phyloP scores from a whole-genome alignment of 495 filamentous ascomycete species.

The Xylaria cubensis region DNA sequence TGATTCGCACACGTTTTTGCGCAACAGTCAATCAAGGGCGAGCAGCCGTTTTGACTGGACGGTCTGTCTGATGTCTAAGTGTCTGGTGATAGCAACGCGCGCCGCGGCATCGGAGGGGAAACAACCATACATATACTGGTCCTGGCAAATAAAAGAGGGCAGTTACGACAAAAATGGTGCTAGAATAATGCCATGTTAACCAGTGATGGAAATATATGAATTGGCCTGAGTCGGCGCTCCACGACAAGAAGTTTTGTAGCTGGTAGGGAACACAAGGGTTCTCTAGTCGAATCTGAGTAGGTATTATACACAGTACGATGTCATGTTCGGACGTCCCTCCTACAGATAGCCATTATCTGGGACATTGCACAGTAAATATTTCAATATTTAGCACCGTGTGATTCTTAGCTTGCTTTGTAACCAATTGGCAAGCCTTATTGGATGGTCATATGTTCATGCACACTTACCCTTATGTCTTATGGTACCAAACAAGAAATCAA shows the following conservation, averaged over 20 bases:
- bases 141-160: not conserved
- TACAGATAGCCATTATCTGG: not conserved
- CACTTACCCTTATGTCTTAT: not conserved
- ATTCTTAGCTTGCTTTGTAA: not conserved
- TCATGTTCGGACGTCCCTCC: not conserved
- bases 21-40: slow-evolving; percentile 14
- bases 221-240: slow-evolving; percentile 11
- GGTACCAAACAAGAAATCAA: not conserved
- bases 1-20: slow-evolving; percentile 17
- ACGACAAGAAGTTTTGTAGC: not conserved
- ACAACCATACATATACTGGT: not conserved
- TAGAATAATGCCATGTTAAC: not conserved
- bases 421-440: slow-evolving; percentile 12
- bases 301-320: slow-evolving; percentile 1
- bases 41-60: slow-evolving; percentile 18
- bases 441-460: not conserved
- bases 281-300: not conserved
- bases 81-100: slow-evolving; percentile 4
- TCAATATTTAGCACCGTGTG: not conserved
- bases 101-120: slow-evolving; percentile 1
- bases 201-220: not conserved
- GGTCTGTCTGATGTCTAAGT: not conserved
- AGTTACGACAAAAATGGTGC: not conserved
- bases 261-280: slow-evolving; percentile 14
- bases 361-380: not conserved